These are phyloP conservation scores for Tricholoma matsutake DNA, from an alignment of 768 basidiomycete species.

Conservation along the genomic window DNA sequence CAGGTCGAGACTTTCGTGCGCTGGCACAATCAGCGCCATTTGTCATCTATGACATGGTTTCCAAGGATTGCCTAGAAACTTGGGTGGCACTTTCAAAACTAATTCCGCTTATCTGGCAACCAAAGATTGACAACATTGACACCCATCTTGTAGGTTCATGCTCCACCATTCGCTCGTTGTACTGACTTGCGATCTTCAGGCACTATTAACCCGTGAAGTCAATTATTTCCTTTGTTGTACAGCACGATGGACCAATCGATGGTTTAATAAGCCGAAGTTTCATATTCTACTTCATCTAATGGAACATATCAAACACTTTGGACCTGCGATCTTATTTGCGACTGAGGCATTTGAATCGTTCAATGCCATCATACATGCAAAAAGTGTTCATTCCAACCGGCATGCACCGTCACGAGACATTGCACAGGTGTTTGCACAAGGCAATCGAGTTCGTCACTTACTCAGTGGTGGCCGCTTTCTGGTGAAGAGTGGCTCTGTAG, in stretches of 20 bases:
- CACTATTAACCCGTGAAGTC: conserved; percentile 12
- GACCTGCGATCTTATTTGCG: conserved; percentile 21
- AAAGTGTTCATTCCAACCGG: too few relatives aligned
- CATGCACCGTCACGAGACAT: conserved; percentile 17
- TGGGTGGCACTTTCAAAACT: conserved; percentile 29
- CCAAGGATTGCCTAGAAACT: too few relatives aligned
- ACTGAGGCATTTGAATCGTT: conserved; percentile 14
- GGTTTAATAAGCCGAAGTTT: conserved; percentile 38
- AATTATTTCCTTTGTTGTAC: conserved; percentile 27
- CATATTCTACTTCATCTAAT: conserved; percentile 32
- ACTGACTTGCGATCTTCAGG: neutral
- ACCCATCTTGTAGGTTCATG: too few relatives aligned
- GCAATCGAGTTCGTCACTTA: too few relatives aligned
- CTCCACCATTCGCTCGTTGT: too few relatives aligned
- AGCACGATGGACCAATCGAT: conserved; percentile 17
- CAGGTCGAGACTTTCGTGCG: too few relatives aligned
- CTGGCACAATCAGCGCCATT: too few relatives aligned
- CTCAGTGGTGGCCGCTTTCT: too few relatives aligned
- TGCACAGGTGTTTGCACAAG: neutral
- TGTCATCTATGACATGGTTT: too few relatives aligned
- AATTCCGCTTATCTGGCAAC: conserved; percentile 32
- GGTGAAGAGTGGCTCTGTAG: too few relatives aligned
- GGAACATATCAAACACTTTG: conserved; percentile 28
- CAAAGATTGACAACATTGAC: conserved; percentile 20
- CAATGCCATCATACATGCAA: conserved; percentile 20